Evolutionary conservation across 208 protist species (phyloP).

Genomic region (Acanthamoeba lenticulata): DNA sequence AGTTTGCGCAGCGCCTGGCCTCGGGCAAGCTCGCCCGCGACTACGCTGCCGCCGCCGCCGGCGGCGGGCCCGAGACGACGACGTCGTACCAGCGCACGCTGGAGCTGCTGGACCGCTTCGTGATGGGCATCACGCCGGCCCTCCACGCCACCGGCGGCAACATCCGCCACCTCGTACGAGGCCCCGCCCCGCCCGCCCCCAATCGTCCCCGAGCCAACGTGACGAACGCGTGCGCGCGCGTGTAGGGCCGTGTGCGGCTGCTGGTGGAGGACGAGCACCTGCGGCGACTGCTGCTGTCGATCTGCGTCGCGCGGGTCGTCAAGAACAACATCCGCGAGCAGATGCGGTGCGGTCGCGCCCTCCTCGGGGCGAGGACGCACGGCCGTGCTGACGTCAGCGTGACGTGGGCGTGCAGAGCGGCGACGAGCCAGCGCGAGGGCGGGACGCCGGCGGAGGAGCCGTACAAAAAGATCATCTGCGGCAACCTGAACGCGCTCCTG

Average conservation of each 20-base stretch:
- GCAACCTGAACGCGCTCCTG: background rate
- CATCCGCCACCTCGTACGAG: constrained; percentile 39
- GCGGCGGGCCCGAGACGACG: background rate
- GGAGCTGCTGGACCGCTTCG: background rate
- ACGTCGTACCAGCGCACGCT: background rate
- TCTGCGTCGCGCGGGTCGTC: constrained; percentile 1
- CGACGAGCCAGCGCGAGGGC: background rate
- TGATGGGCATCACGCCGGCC: background rate
- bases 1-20: background rate
- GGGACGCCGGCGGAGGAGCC: constrained; percentile 2
- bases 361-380: background rate
- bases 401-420: too few species aligned
- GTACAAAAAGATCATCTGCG: constrained; percentile 54
- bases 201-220: background rate
- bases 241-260: background rate
- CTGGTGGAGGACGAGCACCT: background rate
- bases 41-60: too few species aligned
- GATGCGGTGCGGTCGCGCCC: background rate
- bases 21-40: background rate
- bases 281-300: background rate
- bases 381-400: background rate
- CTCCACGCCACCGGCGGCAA: background rate
- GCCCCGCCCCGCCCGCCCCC: too few species aligned
- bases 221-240: background rate
- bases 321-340: constrained; percentile 51